These are phyloP conservation scores for Dactylonectria estremocensis DNA, from an alignment of 2,329 filamentous ascomycete genomes.

Conservation along the genomic window DNA sequence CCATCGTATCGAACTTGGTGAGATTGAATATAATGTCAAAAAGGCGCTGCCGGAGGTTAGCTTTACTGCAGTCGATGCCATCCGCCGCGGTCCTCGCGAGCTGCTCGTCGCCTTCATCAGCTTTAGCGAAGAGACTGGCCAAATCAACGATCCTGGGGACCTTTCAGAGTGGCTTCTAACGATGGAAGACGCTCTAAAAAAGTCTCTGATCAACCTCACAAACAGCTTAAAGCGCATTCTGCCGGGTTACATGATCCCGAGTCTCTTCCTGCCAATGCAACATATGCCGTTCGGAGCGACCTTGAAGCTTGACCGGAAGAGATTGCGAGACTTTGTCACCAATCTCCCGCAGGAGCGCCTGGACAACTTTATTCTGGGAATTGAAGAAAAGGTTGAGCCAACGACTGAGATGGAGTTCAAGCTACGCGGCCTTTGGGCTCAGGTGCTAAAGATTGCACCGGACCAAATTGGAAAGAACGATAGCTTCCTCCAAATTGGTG, in stretches of 20 bases:
- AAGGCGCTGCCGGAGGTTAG: conserved; percentile 28
- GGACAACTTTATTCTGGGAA: not conserved
- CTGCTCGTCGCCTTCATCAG: conserved; percentile 15
- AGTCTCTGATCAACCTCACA: not conserved
- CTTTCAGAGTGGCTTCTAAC: not conserved
- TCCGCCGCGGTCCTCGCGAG: conserved; percentile 12
- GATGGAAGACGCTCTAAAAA: not conserved
- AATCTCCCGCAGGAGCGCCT: not conserved
- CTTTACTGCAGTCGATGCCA: conserved; percentile 36
- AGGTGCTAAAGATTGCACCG: conserved; percentile 23
- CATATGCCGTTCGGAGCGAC: no score
- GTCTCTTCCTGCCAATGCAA: conserved; percentile 29
- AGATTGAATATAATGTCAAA: conserved; percentile 46
- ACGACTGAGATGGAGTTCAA: not conserved
- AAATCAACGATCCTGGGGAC: not conserved
- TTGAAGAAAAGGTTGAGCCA: conserved; percentile 1
- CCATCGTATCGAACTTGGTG: conserved; percentile 49
- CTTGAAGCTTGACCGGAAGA: no score
- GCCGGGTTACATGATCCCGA: conserved; percentile 38
- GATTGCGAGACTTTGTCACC: no score
- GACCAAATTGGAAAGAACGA: conserved; percentile 48
- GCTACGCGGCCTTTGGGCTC: conserved; percentile 24
- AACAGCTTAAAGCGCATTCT: conserved; percentile 22
- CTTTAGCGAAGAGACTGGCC: not conserved
- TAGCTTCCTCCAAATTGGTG: conserved; percentile 46